Base-by-base conservation (phyloP, 2,329 filamentous ascomycete species). In the Dothideomycetidae sp. region DNA sequence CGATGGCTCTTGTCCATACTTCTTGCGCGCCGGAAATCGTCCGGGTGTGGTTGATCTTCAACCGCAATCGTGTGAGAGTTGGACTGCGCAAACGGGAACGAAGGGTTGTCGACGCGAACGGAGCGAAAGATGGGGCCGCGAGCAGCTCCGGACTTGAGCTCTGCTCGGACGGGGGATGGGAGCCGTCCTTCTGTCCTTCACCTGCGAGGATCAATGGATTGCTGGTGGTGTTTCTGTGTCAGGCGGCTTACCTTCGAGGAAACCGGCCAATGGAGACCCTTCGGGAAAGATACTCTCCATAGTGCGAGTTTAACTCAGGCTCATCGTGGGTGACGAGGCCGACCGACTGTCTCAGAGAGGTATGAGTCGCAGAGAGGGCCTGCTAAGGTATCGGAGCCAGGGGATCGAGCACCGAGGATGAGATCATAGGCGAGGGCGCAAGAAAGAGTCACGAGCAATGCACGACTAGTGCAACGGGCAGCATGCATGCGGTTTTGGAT, bases 201-300 rank as follows among this genome's bases (percentile, higher is more conserved):
- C 53, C 53, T 55, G 37, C 21, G 21, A 17, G 14, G 29, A 36
- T 46, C 34, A 46, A 45, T 36, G 31, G 21, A 17, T 13, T 9
- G 11, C 9, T 10, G 10, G 19, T 15, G n/a, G 10, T 21, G 17
- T 12, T n/a, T 16, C 23, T 15, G 5, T 3, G 11, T 17, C 29
- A 41, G 15, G 16, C 7, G 31, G n/a, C 7, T 52, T 61, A 90
- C 86, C 85, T 74, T 86, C 78, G 50, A 94, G 75, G 63, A 90
- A 90, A 53, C 81, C 76, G 55, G 84, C 85, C 61, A 94, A 70
- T 50, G 86, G 86, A 56, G 82, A 81, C 63, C 85, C 77, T 63
- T 90, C 75, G 62, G 81, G 81, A 50, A 93, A 75, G 51, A 93
- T 70, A 53, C 81, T 75, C 71, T 93, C 86, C 86, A 94, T 90